Evolutionary conservation across 169 alveolate genomes (phyloP).

Genomic region (Babesia ovis): DNA sequence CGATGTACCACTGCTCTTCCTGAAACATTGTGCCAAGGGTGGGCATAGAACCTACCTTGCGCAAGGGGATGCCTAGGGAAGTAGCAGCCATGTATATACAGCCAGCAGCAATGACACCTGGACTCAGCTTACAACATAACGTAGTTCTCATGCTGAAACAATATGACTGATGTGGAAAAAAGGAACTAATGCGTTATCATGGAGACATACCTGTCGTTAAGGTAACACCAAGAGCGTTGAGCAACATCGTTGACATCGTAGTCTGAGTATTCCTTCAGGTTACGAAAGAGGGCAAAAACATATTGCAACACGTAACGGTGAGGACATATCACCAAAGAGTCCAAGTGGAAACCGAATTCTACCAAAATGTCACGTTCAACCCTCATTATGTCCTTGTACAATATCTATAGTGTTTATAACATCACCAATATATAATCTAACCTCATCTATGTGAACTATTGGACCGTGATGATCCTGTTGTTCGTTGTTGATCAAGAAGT

Average conservation of each 20-base stretch:
- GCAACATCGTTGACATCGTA: conserved; percentile 75
- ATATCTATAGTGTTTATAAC: conserved; percentile 1
- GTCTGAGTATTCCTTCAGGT: conserved; percentile 74
- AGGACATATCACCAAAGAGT: conserved; percentile 74
- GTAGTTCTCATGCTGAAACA: conserved; percentile 60
- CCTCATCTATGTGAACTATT: conserved; percentile 27
- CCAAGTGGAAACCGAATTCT: conserved; percentile 85
- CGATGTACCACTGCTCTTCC: conserved; percentile 55
- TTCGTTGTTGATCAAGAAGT: conserved; percentile 62
- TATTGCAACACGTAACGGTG: conserved; percentile 84
- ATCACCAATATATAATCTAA: neutral
- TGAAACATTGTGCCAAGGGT: neutral
- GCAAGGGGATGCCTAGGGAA: conserved; percentile 56
- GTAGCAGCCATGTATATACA: conserved; percentile 67
- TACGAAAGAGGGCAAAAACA: conserved; percentile 83
- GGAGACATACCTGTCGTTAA: conserved; percentile 84
- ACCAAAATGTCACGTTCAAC: conserved; percentile 85
- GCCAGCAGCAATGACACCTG: conserved; percentile 63
- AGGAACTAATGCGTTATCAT: neutral
- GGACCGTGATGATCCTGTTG: neutral
- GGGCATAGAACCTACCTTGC: conserved; percentile 27
- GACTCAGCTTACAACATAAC: conserved; percentile 39
- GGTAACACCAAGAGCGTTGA: conserved; percentile 89
- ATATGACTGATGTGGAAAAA: neutral
- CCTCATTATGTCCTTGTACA: conserved; percentile 78